Evolutionary conservation across 306 rosid species (phyloP), one percentile per base, ranked within the genome.

Genomic region (Cucurbita ficifolia): DNA sequence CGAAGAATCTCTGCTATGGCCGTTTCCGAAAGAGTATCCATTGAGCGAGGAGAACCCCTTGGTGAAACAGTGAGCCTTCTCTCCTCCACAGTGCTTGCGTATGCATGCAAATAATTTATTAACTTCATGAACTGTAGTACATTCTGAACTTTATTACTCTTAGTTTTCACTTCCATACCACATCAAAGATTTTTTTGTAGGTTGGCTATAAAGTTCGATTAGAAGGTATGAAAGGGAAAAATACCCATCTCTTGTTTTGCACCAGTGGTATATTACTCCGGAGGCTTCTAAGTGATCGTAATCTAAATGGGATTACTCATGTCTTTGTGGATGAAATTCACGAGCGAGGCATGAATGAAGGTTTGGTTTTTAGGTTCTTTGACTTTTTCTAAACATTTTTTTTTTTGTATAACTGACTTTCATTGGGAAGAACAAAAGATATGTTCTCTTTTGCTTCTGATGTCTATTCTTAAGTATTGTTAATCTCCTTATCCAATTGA

Each of bases 151-250:
- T 78, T 80, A 75, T 74, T 77, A 64, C 80, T 75, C 79, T 84
- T 83, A 81, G 76, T 87, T 76, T 83, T 84, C 85, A 80, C 88
- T 84, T 88, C 83, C 74, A 86, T 87, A 87, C 88, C 85, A 81
- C 86, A 87, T 87, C 86, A 83, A 85, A 87, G 82, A 81, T 90
- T 84, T 83, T 83, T 93, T 87, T 88, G 90, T 79, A 85, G 89
- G 85, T 85, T 72, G 89, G 89, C 71, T 85, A 82, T 76, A 85
- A 85, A 83, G 89, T 85, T 80, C 83, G 89, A 63, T 65, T 85
- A 72, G 89, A 85, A 82, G 89, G 89, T 70, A 78, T 85, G 85
- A 82, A 72, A 67, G 89, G 89, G 51, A 85, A 85, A 75, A 85
- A 85, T 76, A 85, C 89, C 76, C 89, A 85, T 71, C 86, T 85